Conservation (phyloP, 75 land plant species). For the Cryptomeria japonica region DNA sequence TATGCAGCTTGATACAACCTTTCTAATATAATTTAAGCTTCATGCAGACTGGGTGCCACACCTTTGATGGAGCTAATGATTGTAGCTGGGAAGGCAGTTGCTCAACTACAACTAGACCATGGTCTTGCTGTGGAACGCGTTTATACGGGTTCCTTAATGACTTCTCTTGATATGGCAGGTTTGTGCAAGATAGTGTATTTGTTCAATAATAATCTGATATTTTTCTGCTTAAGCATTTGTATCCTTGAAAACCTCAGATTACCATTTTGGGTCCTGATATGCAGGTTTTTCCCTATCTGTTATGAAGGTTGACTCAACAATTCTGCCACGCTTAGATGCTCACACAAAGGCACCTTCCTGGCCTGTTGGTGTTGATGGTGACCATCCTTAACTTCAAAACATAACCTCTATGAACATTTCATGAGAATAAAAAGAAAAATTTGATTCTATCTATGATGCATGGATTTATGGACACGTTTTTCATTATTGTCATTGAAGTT, state of each 20-base stretch:
- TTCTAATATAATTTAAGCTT: constrained; percentile 3
- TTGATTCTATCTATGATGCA: background rate
- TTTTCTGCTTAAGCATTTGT: background rate
- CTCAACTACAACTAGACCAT: constrained; percentile 84
- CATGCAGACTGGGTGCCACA: constrained; percentile 87
- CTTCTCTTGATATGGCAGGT: constrained; percentile 99
- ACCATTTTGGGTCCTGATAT: constrained; percentile 12
- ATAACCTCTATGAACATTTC: background rate
- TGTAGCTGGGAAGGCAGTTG: constrained; percentile 88
- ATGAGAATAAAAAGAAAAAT: background rate
- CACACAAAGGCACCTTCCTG: constrained; percentile 88
- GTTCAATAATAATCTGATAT: background rate
- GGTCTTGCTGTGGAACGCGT: constrained; percentile 97
- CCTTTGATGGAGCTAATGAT: constrained; percentile 98
- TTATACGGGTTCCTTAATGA: constrained; percentile 95
- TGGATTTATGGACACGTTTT: background rate
- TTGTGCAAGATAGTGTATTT: constrained; percentile 3
- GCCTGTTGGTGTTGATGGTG: constrained; percentile 96
- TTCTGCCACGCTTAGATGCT: constrained; percentile 80
- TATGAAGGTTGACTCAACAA: constrained; percentile 75
- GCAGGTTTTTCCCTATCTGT: constrained; percentile 85
- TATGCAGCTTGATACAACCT: background rate
- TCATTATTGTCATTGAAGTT: background rate
- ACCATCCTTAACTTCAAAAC: background rate
- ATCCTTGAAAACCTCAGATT: background rate